Percentiles rank a stretch among this genome's conserved stretches.
Conservation (phyloP, 495 filamentous ascomycete species). For the Penicillium steckii region DNA sequence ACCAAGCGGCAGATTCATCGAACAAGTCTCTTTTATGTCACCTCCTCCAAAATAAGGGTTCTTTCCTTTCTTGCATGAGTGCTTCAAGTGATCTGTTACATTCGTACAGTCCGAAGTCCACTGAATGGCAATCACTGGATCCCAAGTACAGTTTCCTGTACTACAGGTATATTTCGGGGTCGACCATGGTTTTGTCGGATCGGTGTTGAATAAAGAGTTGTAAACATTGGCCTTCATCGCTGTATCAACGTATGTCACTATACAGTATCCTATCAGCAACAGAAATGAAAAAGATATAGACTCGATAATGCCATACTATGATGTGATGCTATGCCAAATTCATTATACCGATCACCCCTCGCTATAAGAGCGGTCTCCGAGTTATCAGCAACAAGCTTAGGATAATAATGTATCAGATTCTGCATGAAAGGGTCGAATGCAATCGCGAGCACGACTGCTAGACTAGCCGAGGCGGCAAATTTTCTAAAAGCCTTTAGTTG, state of each 20-base stretch:
- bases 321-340: too few species aligned
- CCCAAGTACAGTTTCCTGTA: slow-evolving; percentile 19
- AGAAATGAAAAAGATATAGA: too few species aligned
- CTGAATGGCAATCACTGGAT: slow-evolving; percentile 9
- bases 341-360: too few species aligned
- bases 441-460: neutral
- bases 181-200: slow-evolving; percentile 7
- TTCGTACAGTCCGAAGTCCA: slow-evolving; percentile 10
- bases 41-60: too few species aligned
- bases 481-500: neutral
- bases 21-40: too few species aligned
- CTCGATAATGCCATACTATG: too few species aligned
- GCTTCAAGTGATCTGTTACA: slow-evolving; percentile 7
- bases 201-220: slow-evolving; percentile 6
- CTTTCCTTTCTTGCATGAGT: neutral
- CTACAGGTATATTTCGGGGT: slow-evolving; percentile 14
- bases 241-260: too few species aligned
- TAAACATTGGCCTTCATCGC: too few species aligned
- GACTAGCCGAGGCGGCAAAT: neutral
- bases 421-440: neutral
- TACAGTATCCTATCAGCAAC: too few species aligned
- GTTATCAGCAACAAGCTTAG: neutral
- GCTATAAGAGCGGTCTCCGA: neutral
- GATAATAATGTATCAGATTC: neutral
- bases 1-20: too few species aligned